Evolutionary conservation across 1,284 basidiomycete genomes (phyloP), one percentile per base, ranked within the genome.

Genomic region (Peniophora sp.): DNA sequence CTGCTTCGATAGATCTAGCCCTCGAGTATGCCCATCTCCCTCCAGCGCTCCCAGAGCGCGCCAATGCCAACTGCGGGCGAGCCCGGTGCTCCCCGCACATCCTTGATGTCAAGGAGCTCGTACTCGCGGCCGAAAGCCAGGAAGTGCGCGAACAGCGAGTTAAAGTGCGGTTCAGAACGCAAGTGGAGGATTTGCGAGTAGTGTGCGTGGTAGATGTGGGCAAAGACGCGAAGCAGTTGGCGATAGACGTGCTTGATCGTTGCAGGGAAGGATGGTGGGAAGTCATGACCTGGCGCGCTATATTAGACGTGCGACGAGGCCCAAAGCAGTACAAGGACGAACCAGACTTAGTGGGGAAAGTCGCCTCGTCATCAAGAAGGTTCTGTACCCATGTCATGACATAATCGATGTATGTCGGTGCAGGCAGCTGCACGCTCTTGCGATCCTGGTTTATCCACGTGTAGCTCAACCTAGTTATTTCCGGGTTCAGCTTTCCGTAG

Each of bases 311-410:
- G 5, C 38, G 38, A 20, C 5, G 38, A 5, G 16, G n/a, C 19
- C 19, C 16, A 41, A 92, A 55, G 41, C 36, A 27, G 48, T 38
- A 24, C 50, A 24, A 34, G 39, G 50, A 41, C 77, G 58, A 64
- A 89, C 93, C 89, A 44, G 92, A 89, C 71, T 97, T 97, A 8
- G 95, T 97, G 1, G 96, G 96, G 72, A 99, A 99, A 24, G 89
- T 85, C 54, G 73, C 80, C 62, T 97, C 94, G 68, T 98, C 96
- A 59, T 94, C 88, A 35, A 98, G 77, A 24, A 97, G 74, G 61
- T 95, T 95, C 63, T 97, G 93, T 3, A 97, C 81, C 95, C 95
- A 98, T 11, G 92, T 95, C 90, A 98, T 95, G 57, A 98, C 95
- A 66, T 96, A 99, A 73, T 99, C 96, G 57, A 98, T 95, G 69